phyloP scores from a whole-genome alignment of 768 basidiomycete genomes.

The Paxillus involutus region DNA sequence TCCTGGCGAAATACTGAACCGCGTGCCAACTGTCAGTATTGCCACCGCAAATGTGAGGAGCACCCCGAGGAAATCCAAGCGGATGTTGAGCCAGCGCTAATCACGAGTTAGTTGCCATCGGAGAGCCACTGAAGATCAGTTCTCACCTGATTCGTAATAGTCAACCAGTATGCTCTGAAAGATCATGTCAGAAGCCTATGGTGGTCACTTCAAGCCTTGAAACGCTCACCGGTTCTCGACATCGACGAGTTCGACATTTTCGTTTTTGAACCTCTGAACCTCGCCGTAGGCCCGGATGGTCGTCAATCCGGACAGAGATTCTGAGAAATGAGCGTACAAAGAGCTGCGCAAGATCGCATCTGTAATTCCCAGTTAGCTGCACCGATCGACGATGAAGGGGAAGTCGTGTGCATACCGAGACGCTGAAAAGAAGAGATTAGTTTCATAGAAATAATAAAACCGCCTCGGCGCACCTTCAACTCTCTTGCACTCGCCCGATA shows the following conservation, averaged over 20 bases:
- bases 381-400: neutral
- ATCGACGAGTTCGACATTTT: conserved; percentile 77
- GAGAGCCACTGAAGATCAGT: neutral
- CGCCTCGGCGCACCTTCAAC: conserved; percentile 56
- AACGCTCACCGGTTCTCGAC: conserved; percentile 72
- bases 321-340: conserved; percentile 90
- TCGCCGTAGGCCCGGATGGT: conserved; percentile 91
- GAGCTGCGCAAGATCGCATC: conserved; percentile 86
- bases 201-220: neutral
- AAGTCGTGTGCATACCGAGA: conserved; percentile 41
- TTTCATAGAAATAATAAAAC: neutral
- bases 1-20: conserved; percentile 74
- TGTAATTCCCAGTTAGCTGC: conserved; percentile 16
- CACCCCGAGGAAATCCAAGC: conserved; percentile 82
- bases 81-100: conserved; percentile 83
- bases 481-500: conserved; percentile 87
- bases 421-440: conserved; percentile 37
- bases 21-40: conserved; percentile 72
- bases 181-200: neutral
- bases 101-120: neutral
- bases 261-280: conserved; percentile 65
- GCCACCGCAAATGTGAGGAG: conserved; percentile 75
- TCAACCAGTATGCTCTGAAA: conserved; percentile 78
- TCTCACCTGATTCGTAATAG: conserved; percentile 73
- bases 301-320: conserved; percentile 81